Evolutionary conservation across 208 protist species (phyloP), one percentile per base, ranked within the genome.

Genomic region (Endotrypanum monterogeii): DNA sequence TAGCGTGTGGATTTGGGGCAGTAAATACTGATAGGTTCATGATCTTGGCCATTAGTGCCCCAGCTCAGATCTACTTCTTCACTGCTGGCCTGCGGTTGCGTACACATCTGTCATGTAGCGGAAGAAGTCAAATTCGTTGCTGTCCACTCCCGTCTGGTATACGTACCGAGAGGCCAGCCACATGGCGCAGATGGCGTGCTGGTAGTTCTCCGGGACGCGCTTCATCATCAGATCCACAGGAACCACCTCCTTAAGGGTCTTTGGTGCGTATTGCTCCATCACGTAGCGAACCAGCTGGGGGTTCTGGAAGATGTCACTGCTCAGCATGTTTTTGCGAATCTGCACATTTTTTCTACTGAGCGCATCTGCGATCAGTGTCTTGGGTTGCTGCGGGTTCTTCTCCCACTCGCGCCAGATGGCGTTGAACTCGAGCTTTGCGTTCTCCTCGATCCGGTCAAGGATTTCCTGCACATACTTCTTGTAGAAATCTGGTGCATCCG

Each of bases 101-200:
- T 71, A 84, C 54, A 90, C 68, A 37, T 84, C 77, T 44, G 87
- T 94, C 90, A 98, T 93, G 82, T 93, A 98, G 20, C 84, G 80
- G 83, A 97, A 95, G 84, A 98, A 96, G 83, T 94, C 86, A 74
- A 98, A 97, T 79, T 98, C 95, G 72, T 89, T 92, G 71, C 83
- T 88, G 72, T 87, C 74, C 25, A 96, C 72, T 54, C 95, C 95
- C 54, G 72, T 88, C 32, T 76, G 78, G 88, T 99, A 99, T 58
- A 99, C 96, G 85, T 98, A 99, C 76, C 89, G 74, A 37, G 87
- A 91, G 67, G 94, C 94, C 18, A 99, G 84, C 85, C 89, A 98
- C 83, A 96, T 90, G 63, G 90, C 87, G 78, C 97, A 98, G 67
- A 98, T 98, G 70, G 98, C 96, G 56, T 94, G 84, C 63, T 98